Evolutionary conservation across 2,329 filamentous ascomycete species (phyloP), one percentile per base, ranked within the genome.

Genomic region (Aphanocladium album): DNA sequence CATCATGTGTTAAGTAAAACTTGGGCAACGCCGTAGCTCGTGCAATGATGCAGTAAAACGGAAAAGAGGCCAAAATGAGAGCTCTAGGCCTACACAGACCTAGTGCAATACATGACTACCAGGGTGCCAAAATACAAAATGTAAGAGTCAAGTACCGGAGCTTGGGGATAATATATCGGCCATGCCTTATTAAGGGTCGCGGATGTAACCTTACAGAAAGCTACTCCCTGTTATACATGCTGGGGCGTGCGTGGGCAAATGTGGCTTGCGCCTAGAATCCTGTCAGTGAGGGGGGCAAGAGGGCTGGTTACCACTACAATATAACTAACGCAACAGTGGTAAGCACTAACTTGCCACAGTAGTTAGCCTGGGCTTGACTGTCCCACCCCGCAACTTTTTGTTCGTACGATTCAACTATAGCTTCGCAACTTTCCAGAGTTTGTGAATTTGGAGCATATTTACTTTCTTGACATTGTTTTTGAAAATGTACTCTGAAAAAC

Each of bases 181-280:
- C 16, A 61, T 12, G 9, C n/a, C 21, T 45, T 35, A 3, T 27
- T 25, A 53, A 23, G 39, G 51, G 21, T 49, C 21, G 23, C 58
- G 30, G 25, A 60, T 60, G 58, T 60, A 60, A 60, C 58, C 51
- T 60, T 60, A 19, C 58, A 60, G 23, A 37, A 30, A 53, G 27
- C 14, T 53, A n/a, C 19, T 33, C 19, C n/a, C n/a, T 12, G 16
- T 33, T 19, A 16, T 33, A 46, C 39, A 41, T 46, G 12, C 25
- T 37, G 47, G 57, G 16, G 55, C 11, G 19, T 47, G n/a, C n/a
- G 14, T 37, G 2, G 11, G 17, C 19, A 19, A 49, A 39, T 30
- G 45, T 50, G 55, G 55, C 46, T 37, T 25, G 21, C 35, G 45
- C 58, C 50, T 19, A 37, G 30, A 35, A 52, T 50, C 19, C 53